Evolutionary conservation across 768 basidiomycete genomes (phyloP).

Genomic region (Epithele typhae): DNA sequence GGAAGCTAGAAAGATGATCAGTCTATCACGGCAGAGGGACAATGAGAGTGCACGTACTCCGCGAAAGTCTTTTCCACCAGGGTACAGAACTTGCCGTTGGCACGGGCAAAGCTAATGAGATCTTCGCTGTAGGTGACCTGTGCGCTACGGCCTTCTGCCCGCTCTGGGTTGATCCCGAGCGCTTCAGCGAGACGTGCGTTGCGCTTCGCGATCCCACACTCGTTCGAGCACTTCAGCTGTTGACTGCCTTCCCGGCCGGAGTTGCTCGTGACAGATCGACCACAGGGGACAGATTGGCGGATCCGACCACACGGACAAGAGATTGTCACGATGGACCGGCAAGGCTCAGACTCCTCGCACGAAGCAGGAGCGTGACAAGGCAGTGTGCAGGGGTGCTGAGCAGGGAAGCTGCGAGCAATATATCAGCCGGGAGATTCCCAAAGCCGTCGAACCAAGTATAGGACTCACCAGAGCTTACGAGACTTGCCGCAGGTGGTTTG

Average conservation of each 20-base stretch:
- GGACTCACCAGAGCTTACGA: conserved; percentile 72
- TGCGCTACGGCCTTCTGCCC: conserved; percentile 30
- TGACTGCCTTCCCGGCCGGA: conserved; percentile 37
- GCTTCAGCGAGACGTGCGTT: conserved; percentile 90
- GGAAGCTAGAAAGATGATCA: conserved; percentile 44
- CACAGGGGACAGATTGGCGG: conserved; percentile 70
- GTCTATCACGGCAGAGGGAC: background rate
- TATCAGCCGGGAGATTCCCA: background rate
- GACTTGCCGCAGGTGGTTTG: conserved; percentile 78
- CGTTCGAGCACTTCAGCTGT: conserved; percentile 70
- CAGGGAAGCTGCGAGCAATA: conserved; percentile 49
- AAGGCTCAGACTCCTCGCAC: conserved; percentile 80
- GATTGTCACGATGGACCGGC: conserved; percentile 60
- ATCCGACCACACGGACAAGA: conserved; percentile 84
- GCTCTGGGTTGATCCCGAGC: conserved; percentile 70
- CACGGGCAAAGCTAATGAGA: conserved; percentile 53
- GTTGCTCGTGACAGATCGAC: conserved; percentile 46
- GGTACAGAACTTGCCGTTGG: conserved; percentile 60
- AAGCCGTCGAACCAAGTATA: background rate
- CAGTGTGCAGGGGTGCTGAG: conserved; percentile 68
- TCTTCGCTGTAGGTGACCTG: conserved; percentile 59
- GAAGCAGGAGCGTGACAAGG: conserved; percentile 86
- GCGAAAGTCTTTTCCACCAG: conserved; percentile 79
- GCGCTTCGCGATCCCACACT: conserved; percentile 81
- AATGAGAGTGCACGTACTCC: conserved; percentile 47